A percentile compares a stretch with the other conserved stretches of the same genome.
phyloP scores from a whole-genome alignment of 768 basidiomycete genomes.

The Mrakia gelida region DNA sequence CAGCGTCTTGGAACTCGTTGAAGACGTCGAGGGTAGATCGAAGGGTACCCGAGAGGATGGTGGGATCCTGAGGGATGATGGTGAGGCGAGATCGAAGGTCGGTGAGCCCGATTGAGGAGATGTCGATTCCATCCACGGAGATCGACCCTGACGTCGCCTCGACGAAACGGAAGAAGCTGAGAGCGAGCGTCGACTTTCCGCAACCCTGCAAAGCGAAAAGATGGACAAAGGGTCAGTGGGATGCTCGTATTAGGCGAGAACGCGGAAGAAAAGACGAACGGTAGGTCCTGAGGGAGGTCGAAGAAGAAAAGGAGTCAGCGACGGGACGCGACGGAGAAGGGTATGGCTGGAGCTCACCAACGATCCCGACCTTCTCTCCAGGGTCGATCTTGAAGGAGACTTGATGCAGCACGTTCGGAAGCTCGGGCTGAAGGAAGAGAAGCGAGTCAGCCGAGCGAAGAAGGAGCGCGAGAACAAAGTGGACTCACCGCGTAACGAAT shows the following conservation, averaged over 20 bases:
- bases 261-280: neutral
- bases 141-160: conserved; percentile 74
- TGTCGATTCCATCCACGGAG: conserved; percentile 71
- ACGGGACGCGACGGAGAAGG: neutral
- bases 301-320: neutral
- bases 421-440: conserved; percentile 53
- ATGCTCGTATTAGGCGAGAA: neutral
- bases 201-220: neutral
- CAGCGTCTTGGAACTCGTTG: conserved; percentile 74
- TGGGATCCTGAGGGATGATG: conserved; percentile 77
- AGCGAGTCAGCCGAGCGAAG: conserved; percentile 45
- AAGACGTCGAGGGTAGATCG: conserved; percentile 81
- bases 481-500: conserved; percentile 36
- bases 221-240: neutral
- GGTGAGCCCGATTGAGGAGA: conserved; percentile 70
- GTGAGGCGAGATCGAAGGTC: conserved; percentile 62
- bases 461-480: neutral
- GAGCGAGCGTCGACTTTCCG: conserved; percentile 45
- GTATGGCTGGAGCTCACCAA: conserved; percentile 44
- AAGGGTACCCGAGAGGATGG: conserved; percentile 70
- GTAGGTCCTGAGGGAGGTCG: neutral
- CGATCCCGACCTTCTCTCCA: conserved; percentile 64
- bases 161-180: conserved; percentile 87
- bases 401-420: conserved; percentile 77
- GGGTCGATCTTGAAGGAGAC: conserved; percentile 68